Percentiles rank a stretch among this genome's conserved stretches.
Conservation (phyloP, 129 eudicot species). For the Chrysanthemum seticuspe region DNA sequence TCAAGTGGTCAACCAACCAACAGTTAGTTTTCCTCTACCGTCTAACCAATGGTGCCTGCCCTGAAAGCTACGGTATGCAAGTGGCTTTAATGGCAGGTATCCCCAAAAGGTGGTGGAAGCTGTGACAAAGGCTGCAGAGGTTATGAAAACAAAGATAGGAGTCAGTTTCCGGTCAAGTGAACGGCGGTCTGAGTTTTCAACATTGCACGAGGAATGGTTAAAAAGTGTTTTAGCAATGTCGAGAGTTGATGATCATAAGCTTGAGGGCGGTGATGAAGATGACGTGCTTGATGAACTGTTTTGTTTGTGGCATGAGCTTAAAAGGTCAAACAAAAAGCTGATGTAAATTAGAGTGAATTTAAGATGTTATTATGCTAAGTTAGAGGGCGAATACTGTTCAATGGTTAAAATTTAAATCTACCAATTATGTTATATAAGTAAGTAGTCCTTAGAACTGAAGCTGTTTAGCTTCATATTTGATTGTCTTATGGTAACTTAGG, state of each 20-base stretch:
- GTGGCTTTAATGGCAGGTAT: constrained; percentile 92
- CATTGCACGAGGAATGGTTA: constrained; percentile 84
- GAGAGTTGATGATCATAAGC: constrained; percentile 21
- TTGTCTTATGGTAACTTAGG: too few relatives aligned
- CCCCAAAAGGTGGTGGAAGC: constrained; percentile 68
- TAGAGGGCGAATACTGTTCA: not conserved
- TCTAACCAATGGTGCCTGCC: constrained; percentile 86
- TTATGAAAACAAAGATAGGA: constrained; percentile 68
- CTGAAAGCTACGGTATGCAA: constrained; percentile 94
- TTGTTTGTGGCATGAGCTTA: constrained; percentile 93
- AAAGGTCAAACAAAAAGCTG: constrained; percentile 40
- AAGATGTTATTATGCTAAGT: too few relatives aligned
- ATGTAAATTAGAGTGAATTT: constrained; percentile 14
- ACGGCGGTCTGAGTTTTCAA: constrained; percentile 72
- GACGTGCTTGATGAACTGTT: constrained; percentile 54
- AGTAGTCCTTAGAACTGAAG: too few relatives aligned
- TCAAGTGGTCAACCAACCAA: constrained; percentile 2
- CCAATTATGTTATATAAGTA: constrained; percentile 54
- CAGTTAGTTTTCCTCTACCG: constrained; percentile 73
- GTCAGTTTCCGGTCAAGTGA: constrained; percentile 79
- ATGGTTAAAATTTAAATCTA: constrained; percentile 62
- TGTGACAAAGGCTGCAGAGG: constrained; percentile 65
- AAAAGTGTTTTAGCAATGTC: constrained; percentile 46
- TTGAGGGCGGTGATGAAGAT: constrained; percentile 48
- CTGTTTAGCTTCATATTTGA: too few relatives aligned